A percentile compares a stretch with the other conserved stretches of the same genome.
These are phyloP conservation scores for Babesia sp. DNA, from an alignment of 169 alveolate species.

Conservation along the genomic window DNA sequence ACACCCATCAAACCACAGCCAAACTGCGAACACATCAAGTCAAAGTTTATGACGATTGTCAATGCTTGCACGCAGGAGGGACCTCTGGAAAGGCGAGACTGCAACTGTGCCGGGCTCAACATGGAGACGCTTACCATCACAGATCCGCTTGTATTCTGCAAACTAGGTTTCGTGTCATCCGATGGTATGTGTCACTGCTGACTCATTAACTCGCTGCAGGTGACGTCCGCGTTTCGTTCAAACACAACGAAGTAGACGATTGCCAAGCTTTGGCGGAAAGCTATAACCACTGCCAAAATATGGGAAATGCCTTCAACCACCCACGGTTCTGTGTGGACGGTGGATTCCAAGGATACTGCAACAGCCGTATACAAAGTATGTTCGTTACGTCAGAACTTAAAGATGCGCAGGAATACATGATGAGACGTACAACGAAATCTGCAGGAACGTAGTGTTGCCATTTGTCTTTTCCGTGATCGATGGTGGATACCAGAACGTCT, in stretches of 20 bases:
- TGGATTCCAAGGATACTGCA: constrained; percentile 65
- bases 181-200: constrained; percentile 17
- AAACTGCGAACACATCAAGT: constrained; percentile 65
- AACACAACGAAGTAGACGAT: constrained; percentile 55
- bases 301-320: constrained; percentile 39
- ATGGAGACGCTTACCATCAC: constrained; percentile 40
- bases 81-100: background rate
- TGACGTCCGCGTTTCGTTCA: constrained; percentile 38
- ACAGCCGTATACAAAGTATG: constrained; percentile 38
- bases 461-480: constrained; percentile 44
- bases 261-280: constrained; percentile 51
- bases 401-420: constrained; percentile 44
- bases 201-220: background rate
- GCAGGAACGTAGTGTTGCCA: constrained; percentile 58
- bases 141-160: constrained; percentile 66
- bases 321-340: constrained; percentile 61
- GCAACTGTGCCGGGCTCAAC: constrained; percentile 56
- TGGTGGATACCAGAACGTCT: constrained; percentile 13
- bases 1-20: constrained; percentile 26
- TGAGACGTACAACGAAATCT: constrained; percentile 31
- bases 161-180: constrained; percentile 8
- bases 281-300: constrained; percentile 56
- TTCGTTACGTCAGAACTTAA: background rate
- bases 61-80: constrained; percentile 20
- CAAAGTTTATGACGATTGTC: constrained; percentile 49